A percentile compares a stretch with the other conserved stretches of the same genome.
phyloP scores from a whole-genome alignment of 257 asterid species.

The Jasminum sambac region DNA sequence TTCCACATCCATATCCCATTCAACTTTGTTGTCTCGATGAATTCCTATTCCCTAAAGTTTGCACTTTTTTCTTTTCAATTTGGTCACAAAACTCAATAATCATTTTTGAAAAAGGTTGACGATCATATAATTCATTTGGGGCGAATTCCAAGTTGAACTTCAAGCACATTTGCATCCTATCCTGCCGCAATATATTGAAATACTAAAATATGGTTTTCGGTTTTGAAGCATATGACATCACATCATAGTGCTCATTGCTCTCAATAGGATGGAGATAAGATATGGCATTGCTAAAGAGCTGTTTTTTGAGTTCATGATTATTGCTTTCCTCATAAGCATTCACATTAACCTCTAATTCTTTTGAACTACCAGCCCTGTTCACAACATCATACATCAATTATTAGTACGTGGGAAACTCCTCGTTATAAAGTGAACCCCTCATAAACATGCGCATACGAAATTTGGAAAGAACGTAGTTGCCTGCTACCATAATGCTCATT shows the following conservation, averaged over 20 bases:
- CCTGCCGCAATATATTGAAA: constrained; percentile 51
- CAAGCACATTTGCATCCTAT: constrained; percentile 65
- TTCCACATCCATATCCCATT: no score
- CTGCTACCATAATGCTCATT: constrained; percentile 85
- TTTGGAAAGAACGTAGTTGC: constrained; percentile 82
- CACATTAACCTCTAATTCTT: constrained; percentile 66
- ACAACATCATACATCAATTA: constrained; percentile 70
- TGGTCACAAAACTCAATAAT: no score
- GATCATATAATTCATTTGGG: neutral
- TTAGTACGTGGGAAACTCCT: constrained; percentile 82
- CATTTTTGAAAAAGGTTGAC: no score
- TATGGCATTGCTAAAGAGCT: neutral
- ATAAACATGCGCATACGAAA: constrained; percentile 74
- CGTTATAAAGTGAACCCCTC: constrained; percentile 77
- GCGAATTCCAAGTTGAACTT: neutral
- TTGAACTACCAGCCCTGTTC: constrained; percentile 55
- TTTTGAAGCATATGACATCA: constrained; percentile 42
- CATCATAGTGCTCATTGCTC: constrained; percentile 57
- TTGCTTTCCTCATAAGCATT: constrained; percentile 66
- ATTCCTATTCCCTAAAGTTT: no score
- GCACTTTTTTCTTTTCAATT: no score
- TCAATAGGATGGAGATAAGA: constrained; percentile 47
- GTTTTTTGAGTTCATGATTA: neutral
- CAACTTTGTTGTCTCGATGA: no score
- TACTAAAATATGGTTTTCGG: constrained; percentile 58